Conservation (phyloP, 2,329 filamentous ascomycete genomes). For the Fusarium torreyae region DNA sequence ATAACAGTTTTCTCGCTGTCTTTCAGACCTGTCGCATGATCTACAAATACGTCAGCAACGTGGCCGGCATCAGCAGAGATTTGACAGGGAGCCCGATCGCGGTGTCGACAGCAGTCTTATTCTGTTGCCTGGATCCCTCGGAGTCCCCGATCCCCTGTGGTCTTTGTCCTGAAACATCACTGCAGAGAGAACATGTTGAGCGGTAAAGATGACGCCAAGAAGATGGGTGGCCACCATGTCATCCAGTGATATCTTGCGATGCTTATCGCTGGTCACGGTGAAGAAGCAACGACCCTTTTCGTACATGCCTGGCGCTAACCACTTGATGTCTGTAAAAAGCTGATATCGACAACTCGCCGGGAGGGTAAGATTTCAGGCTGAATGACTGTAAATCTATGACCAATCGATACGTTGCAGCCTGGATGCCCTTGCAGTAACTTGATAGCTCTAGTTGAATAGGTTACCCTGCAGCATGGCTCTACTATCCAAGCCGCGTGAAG, state of each 20-base stretch:
- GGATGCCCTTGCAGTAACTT: neutral
- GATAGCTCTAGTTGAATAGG: neutral
- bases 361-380: constrained; percentile 6
- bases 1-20: neutral
- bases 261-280: constrained; percentile 9
- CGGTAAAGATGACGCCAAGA: constrained; percentile 18
- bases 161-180: neutral
- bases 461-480: neutral
- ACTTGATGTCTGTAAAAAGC: neutral
- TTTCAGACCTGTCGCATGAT: neutral
- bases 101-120: neutral
- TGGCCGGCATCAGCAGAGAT: neutral
- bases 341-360: neutral
- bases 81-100: neutral
- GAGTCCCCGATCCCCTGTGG: constrained; percentile 10
- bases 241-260: constrained; percentile 15
- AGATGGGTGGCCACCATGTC: constrained; percentile 16
- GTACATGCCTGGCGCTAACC: neutral
- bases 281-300: neutral
- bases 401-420: neutral
- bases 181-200: neutral
- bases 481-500: neutral
- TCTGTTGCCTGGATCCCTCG: constrained; percentile 14
- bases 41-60: constrained; percentile 12
- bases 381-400: neutral